A percentile compares a stretch with the other conserved stretches of the same genome.
phyloP scores from a whole-genome alignment of 768 basidiomycete genomes.

The Strobilomyces confusus region DNA sequence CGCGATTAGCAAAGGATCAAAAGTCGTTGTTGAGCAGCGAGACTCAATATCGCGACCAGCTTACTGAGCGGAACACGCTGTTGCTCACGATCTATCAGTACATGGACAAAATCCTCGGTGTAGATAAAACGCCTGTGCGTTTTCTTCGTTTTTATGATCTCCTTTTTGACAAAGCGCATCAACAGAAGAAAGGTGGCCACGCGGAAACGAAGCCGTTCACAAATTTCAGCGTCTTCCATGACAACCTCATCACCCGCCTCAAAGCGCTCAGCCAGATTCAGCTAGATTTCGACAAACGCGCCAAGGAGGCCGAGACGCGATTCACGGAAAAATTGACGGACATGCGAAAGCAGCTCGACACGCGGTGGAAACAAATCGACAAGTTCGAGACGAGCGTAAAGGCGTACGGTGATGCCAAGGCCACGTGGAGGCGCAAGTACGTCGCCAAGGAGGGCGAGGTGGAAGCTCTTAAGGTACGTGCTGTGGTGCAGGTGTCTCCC shows the following conservation, averaged over 20 bases:
- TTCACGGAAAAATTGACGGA: conserved; percentile 72
- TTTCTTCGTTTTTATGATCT: background rate
- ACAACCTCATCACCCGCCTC: conserved; percentile 85
- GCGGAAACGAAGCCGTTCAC: conserved; percentile 90
- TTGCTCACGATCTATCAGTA: conserved; percentile 92
- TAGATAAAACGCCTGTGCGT: conserved; percentile 79
- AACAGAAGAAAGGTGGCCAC: conserved; percentile 68
- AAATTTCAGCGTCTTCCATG: conserved; percentile 91
- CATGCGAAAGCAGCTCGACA: conserved; percentile 84
- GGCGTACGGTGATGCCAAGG: conserved; percentile 74
- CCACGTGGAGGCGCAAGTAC: conserved; percentile 79
- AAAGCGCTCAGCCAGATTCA: conserved; percentile 83
- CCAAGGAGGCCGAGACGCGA: conserved; percentile 71
- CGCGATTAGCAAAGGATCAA: conserved; percentile 78
- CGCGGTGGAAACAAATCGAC: conserved; percentile 88
- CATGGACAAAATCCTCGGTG: conserved; percentile 88
- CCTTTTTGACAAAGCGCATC: background rate
- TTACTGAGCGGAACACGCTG: conserved; percentile 90
- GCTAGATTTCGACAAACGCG: conserved; percentile 79
- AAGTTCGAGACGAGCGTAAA: conserved; percentile 87
- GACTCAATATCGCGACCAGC: conserved; percentile 82
- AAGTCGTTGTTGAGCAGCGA: conserved; percentile 66
- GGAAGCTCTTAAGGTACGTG: conserved; percentile 72
- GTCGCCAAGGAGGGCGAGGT: conserved; percentile 85
- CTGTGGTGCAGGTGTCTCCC: background rate